Conservation (phyloP, 139 green algal genomes). For the Chlamydomonas sphaeroides region DNA sequence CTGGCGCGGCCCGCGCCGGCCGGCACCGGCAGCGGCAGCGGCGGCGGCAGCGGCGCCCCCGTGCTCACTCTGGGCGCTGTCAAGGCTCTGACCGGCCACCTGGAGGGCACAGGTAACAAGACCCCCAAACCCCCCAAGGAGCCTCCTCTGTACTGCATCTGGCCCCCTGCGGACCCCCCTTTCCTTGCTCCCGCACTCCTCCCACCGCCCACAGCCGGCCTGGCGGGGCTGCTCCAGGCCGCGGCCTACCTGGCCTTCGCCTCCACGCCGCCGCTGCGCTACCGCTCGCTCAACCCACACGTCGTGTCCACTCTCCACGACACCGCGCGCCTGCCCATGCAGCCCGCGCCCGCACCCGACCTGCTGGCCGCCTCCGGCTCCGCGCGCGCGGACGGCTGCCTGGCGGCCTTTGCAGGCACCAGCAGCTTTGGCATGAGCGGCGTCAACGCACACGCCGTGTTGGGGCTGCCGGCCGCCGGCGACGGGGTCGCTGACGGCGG, state of each 20-base stretch:
- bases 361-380: too few species aligned
- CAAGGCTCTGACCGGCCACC: conserved; percentile 78
- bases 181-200: too few species aligned
- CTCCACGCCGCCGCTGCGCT: conserved; percentile 65
- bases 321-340: too few species aligned
- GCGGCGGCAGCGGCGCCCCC: background rate
- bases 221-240: conserved; percentile 78
- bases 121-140: too few species aligned
- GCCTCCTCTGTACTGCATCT: too few species aligned
- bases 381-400: background rate
- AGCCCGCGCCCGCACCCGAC: background rate
- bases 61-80: conserved; percentile 58
- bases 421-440: conserved; percentile 90
- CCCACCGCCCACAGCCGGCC: too few species aligned
- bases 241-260: conserved; percentile 51
- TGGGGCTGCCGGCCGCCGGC: conserved; percentile 29
- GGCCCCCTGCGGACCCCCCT: too few species aligned
- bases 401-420: conserved; percentile 61
- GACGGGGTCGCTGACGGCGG: too few species aligned
- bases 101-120: conserved; percentile 84
- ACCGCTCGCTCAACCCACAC: conserved; percentile 78
- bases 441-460: conserved; percentile 84
- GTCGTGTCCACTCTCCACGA: conserved; percentile 50
- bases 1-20: conserved; percentile 35
- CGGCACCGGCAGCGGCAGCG: background rate